phyloP scores from a whole-genome alignment of 2,329 filamentous ascomycete species.

The Pestalotiopsis sp. region DNA sequence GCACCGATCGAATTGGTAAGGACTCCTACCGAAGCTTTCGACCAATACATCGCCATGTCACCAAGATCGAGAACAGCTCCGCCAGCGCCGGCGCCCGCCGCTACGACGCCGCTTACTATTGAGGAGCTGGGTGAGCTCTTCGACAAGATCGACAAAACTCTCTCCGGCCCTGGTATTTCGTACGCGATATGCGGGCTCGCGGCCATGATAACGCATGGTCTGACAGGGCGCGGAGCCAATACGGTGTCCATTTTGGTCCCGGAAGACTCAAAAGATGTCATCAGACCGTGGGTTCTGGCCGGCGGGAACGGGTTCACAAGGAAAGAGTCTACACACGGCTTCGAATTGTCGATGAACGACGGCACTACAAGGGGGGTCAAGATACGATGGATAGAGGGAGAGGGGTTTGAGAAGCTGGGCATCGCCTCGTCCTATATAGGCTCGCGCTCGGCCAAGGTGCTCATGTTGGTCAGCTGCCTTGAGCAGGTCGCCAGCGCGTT shows the following conservation, averaged over 20 bases:
- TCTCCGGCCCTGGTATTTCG: slow-evolving; percentile 34
- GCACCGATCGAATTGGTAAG: not conserved
- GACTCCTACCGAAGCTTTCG: not conserved
- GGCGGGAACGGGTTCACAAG: not conserved
- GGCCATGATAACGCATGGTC: slow-evolving; percentile 48
- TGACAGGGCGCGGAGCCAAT: slow-evolving; percentile 27
- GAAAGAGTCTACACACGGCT: not conserved
- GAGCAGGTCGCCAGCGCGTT: slow-evolving; percentile 29
- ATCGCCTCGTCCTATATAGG: slow-evolving; percentile 14
- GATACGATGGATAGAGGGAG: slow-evolving; percentile 40
- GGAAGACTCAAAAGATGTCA: slow-evolving; percentile 32
- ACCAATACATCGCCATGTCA: not conserved
- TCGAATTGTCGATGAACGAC: slow-evolving; percentile 27
- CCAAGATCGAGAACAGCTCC: not conserved
- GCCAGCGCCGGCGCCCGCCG: not conserved
- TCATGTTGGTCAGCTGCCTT: slow-evolving; percentile 26
- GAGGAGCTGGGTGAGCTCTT: slow-evolving; percentile 41
- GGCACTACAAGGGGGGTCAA: slow-evolving; percentile 40
- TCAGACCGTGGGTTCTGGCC: slow-evolving; percentile 42
- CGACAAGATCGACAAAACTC: slow-evolving; percentile 37
- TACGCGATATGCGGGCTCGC: slow-evolving; percentile 50
- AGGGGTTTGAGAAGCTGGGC: slow-evolving; percentile 33
- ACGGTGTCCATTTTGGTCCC: slow-evolving; percentile 46
- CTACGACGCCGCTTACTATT: slow-evolving; percentile 25
- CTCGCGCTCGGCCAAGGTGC: slow-evolving; percentile 20